These are phyloP conservation scores for Omphalotus guepiniiformis DNA, from an alignment of 768 basidiomycete species.

Conservation along the genomic window DNA sequence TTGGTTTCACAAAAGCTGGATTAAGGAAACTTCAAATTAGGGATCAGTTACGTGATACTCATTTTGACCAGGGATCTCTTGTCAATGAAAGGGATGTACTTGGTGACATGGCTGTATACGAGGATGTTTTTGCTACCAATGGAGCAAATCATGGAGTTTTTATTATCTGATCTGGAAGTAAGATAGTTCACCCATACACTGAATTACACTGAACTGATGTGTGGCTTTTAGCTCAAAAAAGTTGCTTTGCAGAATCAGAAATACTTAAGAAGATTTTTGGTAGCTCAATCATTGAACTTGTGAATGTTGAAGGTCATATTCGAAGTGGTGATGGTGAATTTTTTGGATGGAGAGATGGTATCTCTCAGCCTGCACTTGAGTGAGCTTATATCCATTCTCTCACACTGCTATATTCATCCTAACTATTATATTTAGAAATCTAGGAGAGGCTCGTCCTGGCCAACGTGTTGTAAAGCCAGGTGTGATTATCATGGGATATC, in stretches of 20 bases:
- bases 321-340: constrained; percentile 22
- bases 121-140: constrained; percentile 4
- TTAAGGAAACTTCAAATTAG: constrained; percentile 7
- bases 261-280: constrained; percentile 6
- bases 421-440: constrained; percentile 8
- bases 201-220: not conserved
- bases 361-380: constrained; percentile 26
- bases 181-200: constrained; percentile 1
- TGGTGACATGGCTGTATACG: constrained; percentile 9
- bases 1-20: constrained; percentile 9
- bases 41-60: constrained; percentile 5
- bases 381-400: not conserved
- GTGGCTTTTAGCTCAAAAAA: not conserved
- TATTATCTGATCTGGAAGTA: constrained; percentile 8
- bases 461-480: constrained; percentile 24
- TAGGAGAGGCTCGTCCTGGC: constrained; percentile 16
- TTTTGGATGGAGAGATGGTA: constrained; percentile 28
- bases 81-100: constrained; percentile 9
- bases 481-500: constrained; percentile 30
- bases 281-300: constrained; percentile 12
- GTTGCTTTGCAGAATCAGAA: not conserved
- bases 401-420: constrained; percentile 3
- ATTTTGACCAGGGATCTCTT: constrained; percentile 12
- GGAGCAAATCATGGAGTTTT: constrained; percentile 11
- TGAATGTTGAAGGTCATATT: constrained; percentile 11